Conservation (phyloP, 2,329 filamentous ascomycete species). For the Neopestalotiopsis rosae region DNA sequence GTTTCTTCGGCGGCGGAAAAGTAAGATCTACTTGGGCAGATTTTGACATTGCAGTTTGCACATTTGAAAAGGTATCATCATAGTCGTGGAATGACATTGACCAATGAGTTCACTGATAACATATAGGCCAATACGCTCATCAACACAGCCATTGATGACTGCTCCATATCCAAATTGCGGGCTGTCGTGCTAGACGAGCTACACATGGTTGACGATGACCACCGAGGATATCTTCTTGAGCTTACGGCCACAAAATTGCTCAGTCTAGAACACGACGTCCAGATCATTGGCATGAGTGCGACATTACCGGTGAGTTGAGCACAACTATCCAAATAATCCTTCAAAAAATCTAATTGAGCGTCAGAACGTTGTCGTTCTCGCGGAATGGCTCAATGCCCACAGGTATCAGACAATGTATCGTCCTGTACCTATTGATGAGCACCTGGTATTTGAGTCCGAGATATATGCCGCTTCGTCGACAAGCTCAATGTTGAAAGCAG, state of each 20-base stretch:
- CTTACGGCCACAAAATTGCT: conserved; percentile 76
- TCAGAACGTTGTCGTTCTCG: conserved; percentile 73
- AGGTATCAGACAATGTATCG: conserved; percentile 76
- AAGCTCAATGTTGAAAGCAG: conserved; percentile 61
- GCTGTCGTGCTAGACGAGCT: conserved; percentile 77
- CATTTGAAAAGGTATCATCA: conserved; percentile 71
- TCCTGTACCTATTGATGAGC: conserved; percentile 77
- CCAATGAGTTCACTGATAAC: conserved; percentile 24
- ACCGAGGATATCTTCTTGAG: conserved; percentile 77
- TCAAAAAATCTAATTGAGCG: background rate
- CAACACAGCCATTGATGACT: conserved; percentile 75
- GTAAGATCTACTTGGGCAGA: conserved; percentile 71
- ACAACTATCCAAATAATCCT: background rate
- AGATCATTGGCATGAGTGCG: conserved; percentile 82
- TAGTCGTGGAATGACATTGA: background rate
- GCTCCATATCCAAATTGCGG: conserved; percentile 66
- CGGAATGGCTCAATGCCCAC: conserved; percentile 72
- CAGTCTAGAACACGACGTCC: conserved; percentile 69
- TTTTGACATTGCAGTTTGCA: conserved; percentile 80
- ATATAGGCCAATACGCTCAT: conserved; percentile 73
- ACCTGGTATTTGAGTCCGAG: conserved; percentile 73
- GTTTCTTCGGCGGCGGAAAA: conserved; percentile 78
- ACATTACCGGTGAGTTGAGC: conserved; percentile 66
- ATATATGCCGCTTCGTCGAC: conserved; percentile 69
- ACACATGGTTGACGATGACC: conserved; percentile 82